Evolutionary conservation across 1,284 basidiomycete species (phyloP).

Genomic region (Rhodotorula sp.): DNA sequence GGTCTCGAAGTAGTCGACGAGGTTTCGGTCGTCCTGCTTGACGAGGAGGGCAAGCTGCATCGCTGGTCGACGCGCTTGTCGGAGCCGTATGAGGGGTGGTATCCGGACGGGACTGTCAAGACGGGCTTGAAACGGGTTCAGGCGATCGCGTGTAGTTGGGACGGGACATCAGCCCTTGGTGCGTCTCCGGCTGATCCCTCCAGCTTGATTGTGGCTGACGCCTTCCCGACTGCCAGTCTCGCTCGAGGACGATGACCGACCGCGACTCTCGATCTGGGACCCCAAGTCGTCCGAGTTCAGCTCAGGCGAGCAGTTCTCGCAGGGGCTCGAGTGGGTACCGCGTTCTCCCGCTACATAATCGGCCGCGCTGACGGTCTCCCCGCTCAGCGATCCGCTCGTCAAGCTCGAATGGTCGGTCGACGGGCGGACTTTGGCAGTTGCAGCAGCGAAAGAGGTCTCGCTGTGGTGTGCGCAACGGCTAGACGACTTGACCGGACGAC

Average conservation of each 20-base stretch:
- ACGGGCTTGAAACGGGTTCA: neutral
- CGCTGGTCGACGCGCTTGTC: neutral
- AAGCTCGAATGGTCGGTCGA: conserved; percentile 31
- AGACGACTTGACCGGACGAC: conserved; percentile 17
- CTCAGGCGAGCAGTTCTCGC: conserved; percentile 58
- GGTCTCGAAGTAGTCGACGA: neutral
- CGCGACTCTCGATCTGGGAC: conserved; percentile 82
- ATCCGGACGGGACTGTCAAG: neutral
- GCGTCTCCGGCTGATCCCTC: neutral
- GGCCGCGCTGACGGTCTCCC: neutral
- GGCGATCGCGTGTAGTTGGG: neutral
- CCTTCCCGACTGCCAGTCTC: neutral
- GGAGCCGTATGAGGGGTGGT: neutral
- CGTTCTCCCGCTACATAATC: neutral
- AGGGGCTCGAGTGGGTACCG: conserved; percentile 13
- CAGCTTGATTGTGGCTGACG: neutral
- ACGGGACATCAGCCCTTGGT: conserved; percentile 17
- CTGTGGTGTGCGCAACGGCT: conserved; percentile 19
- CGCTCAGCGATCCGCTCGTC: conserved; percentile 7
- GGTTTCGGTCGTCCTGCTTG: neutral
- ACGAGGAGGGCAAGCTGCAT: conserved; percentile 3
- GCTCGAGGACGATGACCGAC: conserved; percentile 54
- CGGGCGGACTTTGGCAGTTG: conserved; percentile 15
- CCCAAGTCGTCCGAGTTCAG: conserved; percentile 91
- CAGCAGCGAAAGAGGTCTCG: conserved; percentile 6